These are phyloP conservation scores for Anthoceros angustus DNA, from an alignment of 225 moss, liverwort and hornwort species.

Conservation along the genomic window DNA sequence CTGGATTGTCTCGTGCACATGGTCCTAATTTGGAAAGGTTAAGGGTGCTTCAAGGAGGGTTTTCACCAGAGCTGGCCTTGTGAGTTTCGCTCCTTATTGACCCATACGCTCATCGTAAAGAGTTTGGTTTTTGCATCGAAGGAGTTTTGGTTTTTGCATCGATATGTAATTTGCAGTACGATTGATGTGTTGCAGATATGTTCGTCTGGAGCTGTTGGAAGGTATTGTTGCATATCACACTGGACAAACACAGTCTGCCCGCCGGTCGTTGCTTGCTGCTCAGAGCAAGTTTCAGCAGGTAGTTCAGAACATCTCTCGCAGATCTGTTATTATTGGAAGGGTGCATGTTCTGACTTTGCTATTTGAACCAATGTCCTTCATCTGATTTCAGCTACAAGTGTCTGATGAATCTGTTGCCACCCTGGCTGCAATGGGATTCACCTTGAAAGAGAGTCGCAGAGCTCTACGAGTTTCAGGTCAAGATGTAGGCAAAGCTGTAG, in stretches of 20 bases:
- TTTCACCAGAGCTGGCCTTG: constrained; percentile 95
- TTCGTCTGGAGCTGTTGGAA: constrained; percentile 81
- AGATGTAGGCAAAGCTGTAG: constrained; percentile 82
- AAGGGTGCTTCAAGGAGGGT: constrained; percentile 83
- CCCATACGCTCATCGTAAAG: background rate
- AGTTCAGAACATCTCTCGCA: background rate
- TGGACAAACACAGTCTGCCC: constrained; percentile 58
- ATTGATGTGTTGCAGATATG: constrained; percentile 31
- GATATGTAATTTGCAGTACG: background rate
- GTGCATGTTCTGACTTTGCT: background rate
- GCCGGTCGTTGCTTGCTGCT: constrained; percentile 56
- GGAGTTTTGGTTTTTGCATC: background rate
- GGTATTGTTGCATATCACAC: constrained; percentile 87
- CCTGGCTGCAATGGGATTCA: constrained; percentile 73
- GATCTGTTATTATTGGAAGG: background rate
- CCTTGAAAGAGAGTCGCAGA: constrained; percentile 56
- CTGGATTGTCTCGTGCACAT: constrained; percentile 74
- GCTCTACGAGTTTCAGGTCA: constrained; percentile 79
- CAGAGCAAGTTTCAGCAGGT: constrained; percentile 60
- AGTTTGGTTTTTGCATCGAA: background rate
- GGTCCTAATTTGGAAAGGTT: constrained; percentile 74
- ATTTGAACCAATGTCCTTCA: background rate
- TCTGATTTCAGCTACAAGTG: constrained; percentile 57
- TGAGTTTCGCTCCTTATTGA: constrained; percentile 9
- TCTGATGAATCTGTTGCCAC: constrained; percentile 80